Base-by-base conservation (phyloP, 306 rosid species). In the Mimosa bimucronata region DNA sequence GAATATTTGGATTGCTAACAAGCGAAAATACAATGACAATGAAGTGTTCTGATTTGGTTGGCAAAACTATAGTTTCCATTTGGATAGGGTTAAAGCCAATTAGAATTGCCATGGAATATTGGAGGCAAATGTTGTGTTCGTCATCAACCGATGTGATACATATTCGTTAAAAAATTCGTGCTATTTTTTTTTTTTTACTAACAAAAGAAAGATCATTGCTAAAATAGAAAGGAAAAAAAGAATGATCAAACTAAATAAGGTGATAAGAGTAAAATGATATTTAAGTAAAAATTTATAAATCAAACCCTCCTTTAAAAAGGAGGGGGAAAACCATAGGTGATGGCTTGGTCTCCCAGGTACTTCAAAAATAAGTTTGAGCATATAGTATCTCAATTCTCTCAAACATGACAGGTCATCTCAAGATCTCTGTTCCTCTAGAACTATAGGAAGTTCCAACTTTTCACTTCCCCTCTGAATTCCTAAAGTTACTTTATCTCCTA, bases 391-490 rank as follows among this genome's bases (percentile, higher is more conserved):
- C 50, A 13, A 45, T 45, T 45, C 50, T 45, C 53, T 46, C n/a
- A 31, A 23, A 19, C 62, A 55, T 21, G 62, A 53, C 4, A 61
- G 23, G 64, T 7, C 70, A 5, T 57, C 14, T 85, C 71, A 89
- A 64, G 87, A 84, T 73, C 77, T 89, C 37, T 84, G 90, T 76
- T 95, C 97, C 85, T 92, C 98, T 78, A 91, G 88, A 41, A 68
- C 87, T 62, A 91, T 58, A 41, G 93, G 89, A 40, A 91, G 29
- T 85, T 90, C 96, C 91, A 95, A 77, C 65, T 31, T 88, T 77
- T 95, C 93, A 83, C 71, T 78, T 37, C 90, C 94, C 57, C 98
- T 92, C 65, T 87, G 90, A 81, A 95, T 83, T 84, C 82, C 78
- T 71, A 95, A 81, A 9, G 72, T 82, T 62, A 92, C 93, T 82